Base-by-base conservation (phyloP, 2,329 filamentous ascomycete species). In the Ophioceras dolichostomum region DNA sequence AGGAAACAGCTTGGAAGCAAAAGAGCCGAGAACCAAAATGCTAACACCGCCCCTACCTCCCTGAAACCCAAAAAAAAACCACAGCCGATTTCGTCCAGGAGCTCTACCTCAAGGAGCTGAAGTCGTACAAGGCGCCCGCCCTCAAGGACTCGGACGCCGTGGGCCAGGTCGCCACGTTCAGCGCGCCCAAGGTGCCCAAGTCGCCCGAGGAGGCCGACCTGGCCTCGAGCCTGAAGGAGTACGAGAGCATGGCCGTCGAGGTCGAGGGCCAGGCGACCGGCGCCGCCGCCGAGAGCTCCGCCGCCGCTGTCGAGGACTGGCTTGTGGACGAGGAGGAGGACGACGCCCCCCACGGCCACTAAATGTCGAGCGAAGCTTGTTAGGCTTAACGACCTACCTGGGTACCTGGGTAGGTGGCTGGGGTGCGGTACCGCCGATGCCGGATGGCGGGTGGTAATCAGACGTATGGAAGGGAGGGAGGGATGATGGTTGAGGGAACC, bases 81-180 rank as follows among this genome's bases (percentile, higher is more conserved):
- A 47, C 58, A 96, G 91, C 85, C 77, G 91, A 98, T 64, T 78
- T 94, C 55, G 85, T 98, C 53, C 91, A 96, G 68, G 89, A 96
- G 61, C 76, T 98, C 58, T 98, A 98, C 74, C 79, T 98, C 52
- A 83, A 81, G 63, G 88, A 96, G 67, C 79, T 98, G 59, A 91
- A 89, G 69, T 76, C 78, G 65, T 96, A 94, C 82, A 96, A 96
- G 76, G 69, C 79, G 46, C 70, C 83, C 40, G 69, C 77, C 49
- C 60, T 89, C 67, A 94, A 95, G 73, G 73, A 86, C 46, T 76
- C 76, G 53, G 91, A 96, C 57, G 70, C 88, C 57, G 81, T 89
- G 51, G 88, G 85, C 58, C 83, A 94, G 53, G 91, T 96, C 53
- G 83, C 91, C 61, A 84, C 78, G 61, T 98, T 96, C 72, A 57